Evolutionary conservation across 148 eudicot genomes (phyloP).

Genomic region (Linanthus parryae): DNA sequence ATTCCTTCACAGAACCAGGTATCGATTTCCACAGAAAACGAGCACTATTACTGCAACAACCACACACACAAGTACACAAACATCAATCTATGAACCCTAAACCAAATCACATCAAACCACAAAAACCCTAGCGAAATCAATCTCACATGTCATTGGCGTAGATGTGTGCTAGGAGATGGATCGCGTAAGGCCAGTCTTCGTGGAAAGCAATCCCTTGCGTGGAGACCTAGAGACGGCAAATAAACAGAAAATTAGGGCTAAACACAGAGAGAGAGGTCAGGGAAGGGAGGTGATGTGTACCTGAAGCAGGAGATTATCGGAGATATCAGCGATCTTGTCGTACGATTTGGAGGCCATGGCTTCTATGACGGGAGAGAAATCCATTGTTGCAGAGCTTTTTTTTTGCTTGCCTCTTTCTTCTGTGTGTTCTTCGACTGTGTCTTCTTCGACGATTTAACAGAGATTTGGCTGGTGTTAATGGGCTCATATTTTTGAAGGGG

Average conservation of each 20-base stretch:
- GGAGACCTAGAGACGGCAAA: slow-evolving; percentile 37
- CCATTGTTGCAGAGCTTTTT: too few species aligned
- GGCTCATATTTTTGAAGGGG: too few species aligned
- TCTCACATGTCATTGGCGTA: slow-evolving; percentile 65
- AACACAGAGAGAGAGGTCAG: background rate
- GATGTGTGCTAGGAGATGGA: slow-evolving; percentile 76
- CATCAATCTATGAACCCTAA: background rate
- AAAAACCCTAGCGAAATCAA: background rate
- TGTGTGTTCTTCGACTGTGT: too few species aligned
- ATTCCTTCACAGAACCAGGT: slow-evolving; percentile 57
- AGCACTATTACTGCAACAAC: slow-evolving; percentile 68
- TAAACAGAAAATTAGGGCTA: slow-evolving; percentile 17
- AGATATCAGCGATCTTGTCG: slow-evolving; percentile 53
- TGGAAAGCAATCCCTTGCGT: slow-evolving; percentile 54
- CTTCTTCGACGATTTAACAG: too few species aligned
- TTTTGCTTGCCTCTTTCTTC: too few species aligned
- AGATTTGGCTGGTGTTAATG: too few species aligned
- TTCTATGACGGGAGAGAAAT: slow-evolving; percentile 51
- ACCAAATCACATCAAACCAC: background rate
- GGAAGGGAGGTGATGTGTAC: slow-evolving; percentile 4
- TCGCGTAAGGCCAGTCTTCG: slow-evolving; percentile 80
- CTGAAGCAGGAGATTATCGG: slow-evolving; percentile 73
- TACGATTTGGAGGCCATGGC: slow-evolving; percentile 56
- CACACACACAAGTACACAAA: background rate
- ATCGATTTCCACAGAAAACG: slow-evolving; percentile 84